These are phyloP conservation scores for Rosa chinensis DNA, from an alignment of 306 rosid species.

Conservation along the genomic window DNA sequence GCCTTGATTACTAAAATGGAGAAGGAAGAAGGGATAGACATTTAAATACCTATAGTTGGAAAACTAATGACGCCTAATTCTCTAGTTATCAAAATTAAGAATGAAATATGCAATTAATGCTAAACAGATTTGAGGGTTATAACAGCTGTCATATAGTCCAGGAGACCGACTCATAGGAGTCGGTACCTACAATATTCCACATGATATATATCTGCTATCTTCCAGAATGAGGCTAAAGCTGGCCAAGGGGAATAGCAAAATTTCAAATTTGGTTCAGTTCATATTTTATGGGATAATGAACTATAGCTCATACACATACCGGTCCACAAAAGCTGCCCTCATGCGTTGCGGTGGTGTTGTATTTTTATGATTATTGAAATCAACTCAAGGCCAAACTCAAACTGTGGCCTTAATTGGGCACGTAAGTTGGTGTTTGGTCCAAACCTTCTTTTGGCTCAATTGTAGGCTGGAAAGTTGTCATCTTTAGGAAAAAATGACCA, in stretches of 20 bases:
- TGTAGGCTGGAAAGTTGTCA: constrained; percentile 21
- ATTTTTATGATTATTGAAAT: constrained; percentile 12
- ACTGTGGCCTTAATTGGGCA: constrained; percentile 14
- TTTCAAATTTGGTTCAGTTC: neutral
- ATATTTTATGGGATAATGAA: neutral
- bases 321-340: constrained; percentile 26
- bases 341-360: constrained; percentile 13
- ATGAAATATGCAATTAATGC: too few species aligned
- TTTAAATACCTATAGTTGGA: too few species aligned
- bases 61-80: too few species aligned
- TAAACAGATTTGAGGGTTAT: neutral
- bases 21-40: neutral
- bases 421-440: constrained; percentile 19
- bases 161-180: neutral
- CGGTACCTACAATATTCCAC: constrained; percentile 9
- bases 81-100: too few species aligned
- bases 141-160: neutral
- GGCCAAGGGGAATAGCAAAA: neutral
- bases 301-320: neutral
- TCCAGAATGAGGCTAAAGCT: neutral
- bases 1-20: neutral
- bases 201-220: neutral
- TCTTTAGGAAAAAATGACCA: neutral
- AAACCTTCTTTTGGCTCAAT: constrained; percentile 18
- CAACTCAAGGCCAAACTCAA: constrained; percentile 23